phyloP scores from a whole-genome alignment of 352 stramenopile species.

The Phytophthora kernoviae region DNA sequence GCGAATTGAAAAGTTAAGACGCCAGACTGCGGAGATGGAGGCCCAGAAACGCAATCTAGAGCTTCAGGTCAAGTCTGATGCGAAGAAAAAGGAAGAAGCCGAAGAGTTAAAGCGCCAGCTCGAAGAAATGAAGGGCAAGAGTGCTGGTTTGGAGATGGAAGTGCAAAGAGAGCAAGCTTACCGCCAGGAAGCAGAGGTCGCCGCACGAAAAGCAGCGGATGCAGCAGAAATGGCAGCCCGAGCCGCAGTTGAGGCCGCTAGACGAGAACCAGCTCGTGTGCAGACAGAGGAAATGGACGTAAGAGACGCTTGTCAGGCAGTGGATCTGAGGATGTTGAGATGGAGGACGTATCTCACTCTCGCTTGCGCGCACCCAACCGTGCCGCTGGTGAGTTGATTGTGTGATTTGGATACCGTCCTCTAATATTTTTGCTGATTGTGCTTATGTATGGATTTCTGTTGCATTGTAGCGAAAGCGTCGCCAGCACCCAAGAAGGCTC shows the following conservation, averaged over 20 bases:
- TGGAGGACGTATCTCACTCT: slow-evolving; percentile 51
- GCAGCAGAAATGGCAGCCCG: slow-evolving; percentile 71
- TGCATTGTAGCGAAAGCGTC: slow-evolving; percentile 39
- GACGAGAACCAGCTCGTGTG: slow-evolving; percentile 39
- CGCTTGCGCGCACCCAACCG: slow-evolving; percentile 25
- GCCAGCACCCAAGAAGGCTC: slow-evolving; percentile 55
- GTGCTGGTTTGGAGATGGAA: slow-evolving; percentile 49
- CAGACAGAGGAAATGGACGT: slow-evolving; percentile 38
- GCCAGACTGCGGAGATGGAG: slow-evolving; percentile 35
- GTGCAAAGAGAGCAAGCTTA: slow-evolving; percentile 53
- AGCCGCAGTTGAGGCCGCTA: slow-evolving; percentile 69
- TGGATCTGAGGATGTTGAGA: slow-evolving; percentile 55
- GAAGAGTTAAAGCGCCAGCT: slow-evolving; percentile 44
- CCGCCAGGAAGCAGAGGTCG: slow-evolving; percentile 68
- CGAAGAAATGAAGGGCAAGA: slow-evolving; percentile 52
- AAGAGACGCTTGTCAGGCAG: slow-evolving; percentile 47
- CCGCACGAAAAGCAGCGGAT: slow-evolving; percentile 61
- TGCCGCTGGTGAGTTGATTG: slow-evolving; percentile 38
- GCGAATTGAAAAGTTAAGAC: slow-evolving; percentile 64
- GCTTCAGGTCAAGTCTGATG: slow-evolving; percentile 36
- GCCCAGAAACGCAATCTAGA: slow-evolving; percentile 51
- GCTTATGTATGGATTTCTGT: slow-evolving; percentile 13
- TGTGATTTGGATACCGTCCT: slow-evolving; percentile 6
- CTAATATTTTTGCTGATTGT: slow-evolving; percentile 34
- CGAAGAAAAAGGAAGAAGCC: slow-evolving; percentile 42